Conservation (phyloP, 2,329 filamentous ascomycete species). For the Paracamarosporium sp. region DNA sequence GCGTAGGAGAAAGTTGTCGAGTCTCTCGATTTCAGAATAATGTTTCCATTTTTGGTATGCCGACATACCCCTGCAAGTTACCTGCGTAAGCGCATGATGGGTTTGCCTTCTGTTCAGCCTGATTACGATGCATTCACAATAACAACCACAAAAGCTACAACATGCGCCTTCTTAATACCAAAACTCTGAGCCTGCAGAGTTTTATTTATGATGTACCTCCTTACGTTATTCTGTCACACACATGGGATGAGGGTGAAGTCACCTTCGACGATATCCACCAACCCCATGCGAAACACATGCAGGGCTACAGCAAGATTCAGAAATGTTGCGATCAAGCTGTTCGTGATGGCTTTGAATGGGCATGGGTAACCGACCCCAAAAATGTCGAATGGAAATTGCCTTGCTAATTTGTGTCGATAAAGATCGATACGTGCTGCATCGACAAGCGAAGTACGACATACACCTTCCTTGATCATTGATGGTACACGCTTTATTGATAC, state of each 20-base stretch:
- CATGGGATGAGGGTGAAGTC: slow-evolving; percentile 9
- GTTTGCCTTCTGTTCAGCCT: neutral
- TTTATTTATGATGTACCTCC: slow-evolving; percentile 3
- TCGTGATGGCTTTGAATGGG: neutral
- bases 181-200: neutral
- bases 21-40: too few species aligned
- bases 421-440: slow-evolving; percentile 17
- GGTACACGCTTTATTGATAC: slow-evolving; percentile 2
- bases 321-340: neutral
- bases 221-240: slow-evolving; percentile 14
- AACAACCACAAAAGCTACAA: neutral
- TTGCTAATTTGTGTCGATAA: neutral
- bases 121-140: neutral
- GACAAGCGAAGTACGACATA: slow-evolving; percentile 22
- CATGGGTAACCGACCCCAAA: neutral
- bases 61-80: too few species aligned
- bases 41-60: too few species aligned
- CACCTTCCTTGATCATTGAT: too few species aligned
- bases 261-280: slow-evolving; percentile 11
- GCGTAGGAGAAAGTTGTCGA: too few species aligned
- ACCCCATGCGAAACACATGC: neutral
- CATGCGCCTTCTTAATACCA: slow-evolving; percentile 5
- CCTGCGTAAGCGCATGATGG: too few species aligned
- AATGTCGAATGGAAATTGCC: neutral
- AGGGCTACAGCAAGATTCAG: slow-evolving; percentile 6